These are phyloP conservation scores for Pestalotiopsis sp. DNA, from an alignment of 2,329 filamentous ascomycete species.

Conservation along the genomic window DNA sequence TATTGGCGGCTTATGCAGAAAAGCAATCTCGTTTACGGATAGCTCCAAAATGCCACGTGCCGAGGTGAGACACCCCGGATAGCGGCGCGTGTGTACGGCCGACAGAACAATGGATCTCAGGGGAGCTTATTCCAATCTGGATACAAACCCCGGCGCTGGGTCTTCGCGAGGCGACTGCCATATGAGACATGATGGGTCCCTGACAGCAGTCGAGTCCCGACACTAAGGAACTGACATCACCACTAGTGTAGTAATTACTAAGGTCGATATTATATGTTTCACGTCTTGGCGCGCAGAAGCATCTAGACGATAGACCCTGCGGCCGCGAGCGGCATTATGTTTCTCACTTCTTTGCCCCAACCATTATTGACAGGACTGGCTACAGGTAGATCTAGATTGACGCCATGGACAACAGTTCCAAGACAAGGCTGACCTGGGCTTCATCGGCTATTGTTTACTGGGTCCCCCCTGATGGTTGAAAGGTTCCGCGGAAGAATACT, in stretches of 20 bases:
- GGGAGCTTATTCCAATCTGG: background rate
- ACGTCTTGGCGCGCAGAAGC: background rate
- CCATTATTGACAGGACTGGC: background rate
- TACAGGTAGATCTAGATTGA: background rate
- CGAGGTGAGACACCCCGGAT: background rate
- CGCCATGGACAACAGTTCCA: background rate
- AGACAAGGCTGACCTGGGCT: background rate
- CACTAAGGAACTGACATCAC: background rate
- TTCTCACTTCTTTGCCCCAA: background rate
- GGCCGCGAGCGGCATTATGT: background rate
- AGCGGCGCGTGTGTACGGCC: background rate
- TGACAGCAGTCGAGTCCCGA: background rate
- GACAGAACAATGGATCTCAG: background rate
- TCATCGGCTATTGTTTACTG: background rate
- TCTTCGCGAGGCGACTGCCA: background rate
- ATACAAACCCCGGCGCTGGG: background rate
- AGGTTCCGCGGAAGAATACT: background rate
- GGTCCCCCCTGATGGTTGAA: background rate
- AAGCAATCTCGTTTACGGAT: background rate
- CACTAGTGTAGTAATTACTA: background rate
- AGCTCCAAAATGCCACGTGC: background rate
- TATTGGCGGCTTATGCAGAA: background rate
- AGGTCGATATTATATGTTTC: background rate
- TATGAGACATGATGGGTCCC: background rate
- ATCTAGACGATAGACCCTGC: background rate